phyloP scores from a whole-genome alignment of 2,329 filamentous ascomycete genomes.

The Orbilia brochopaga region DNA sequence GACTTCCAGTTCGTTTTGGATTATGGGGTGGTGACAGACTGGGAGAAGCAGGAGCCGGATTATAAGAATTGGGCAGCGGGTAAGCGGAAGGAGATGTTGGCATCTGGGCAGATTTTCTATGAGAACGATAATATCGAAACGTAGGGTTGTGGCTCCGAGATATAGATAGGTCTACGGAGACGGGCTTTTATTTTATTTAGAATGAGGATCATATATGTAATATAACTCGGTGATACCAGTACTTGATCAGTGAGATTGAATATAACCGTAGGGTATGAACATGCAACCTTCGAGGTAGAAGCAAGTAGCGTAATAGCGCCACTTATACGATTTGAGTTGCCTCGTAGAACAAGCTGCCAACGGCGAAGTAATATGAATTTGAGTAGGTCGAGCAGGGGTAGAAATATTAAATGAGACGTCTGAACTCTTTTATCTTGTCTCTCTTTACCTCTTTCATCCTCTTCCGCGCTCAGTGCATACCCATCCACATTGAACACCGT shows the following conservation, averaged over 20 bases:
- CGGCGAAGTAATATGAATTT: too few relatives aligned
- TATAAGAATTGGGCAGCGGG: slow-evolving; percentile 22
- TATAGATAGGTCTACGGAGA: slow-evolving; percentile 1
- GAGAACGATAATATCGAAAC: slow-evolving; percentile 15
- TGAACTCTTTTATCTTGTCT: neutral
- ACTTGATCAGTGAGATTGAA: neutral
- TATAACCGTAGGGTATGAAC: neutral
- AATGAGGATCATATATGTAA: neutral
- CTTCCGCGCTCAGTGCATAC: neutral
- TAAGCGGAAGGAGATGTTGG: slow-evolving; percentile 14
- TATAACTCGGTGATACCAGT: neutral
- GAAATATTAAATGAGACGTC: neutral
- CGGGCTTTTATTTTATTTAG: slow-evolving; percentile 2
- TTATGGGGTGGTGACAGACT: slow-evolving; percentile 15
- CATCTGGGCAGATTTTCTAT: slow-evolving; percentile 22
- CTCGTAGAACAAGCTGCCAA: too few relatives aligned
- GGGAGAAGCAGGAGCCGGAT: slow-evolving; percentile 21
- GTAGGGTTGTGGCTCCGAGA: neutral
- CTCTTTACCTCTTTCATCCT: neutral
- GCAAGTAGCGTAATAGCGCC: neutral
- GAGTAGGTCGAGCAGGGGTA: neutral
- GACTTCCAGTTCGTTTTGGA: slow-evolving; percentile 17
- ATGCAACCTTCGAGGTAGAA: too few relatives aligned
- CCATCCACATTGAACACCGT: neutral
- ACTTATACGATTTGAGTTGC: too few relatives aligned